Conservation (phyloP, 129 eudicot genomes). For the Cynara cardunculus region DNA sequence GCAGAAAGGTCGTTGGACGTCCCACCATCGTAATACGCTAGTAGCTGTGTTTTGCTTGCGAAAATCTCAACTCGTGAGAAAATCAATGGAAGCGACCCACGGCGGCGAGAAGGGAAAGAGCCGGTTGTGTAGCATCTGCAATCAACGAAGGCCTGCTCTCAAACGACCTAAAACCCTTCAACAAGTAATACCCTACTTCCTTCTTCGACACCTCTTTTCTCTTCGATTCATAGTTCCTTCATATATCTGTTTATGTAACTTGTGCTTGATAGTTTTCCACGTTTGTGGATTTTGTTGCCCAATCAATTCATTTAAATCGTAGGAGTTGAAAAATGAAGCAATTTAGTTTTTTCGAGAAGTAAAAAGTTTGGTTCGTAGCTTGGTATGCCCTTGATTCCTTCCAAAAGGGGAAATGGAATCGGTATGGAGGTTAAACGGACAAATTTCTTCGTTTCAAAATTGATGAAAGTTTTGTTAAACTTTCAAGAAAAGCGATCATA, state of each 20-base stretch:
- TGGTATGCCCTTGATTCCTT: not conserved
- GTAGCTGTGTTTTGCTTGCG: not conserved
- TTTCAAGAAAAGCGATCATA: not conserved
- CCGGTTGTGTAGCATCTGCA: conserved; percentile 59
- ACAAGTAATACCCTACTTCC: conserved; percentile 37
- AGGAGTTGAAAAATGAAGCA: not conserved
- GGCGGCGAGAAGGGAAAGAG: conserved; percentile 38
- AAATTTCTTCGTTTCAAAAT: not conserved
- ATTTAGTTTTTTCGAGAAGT: not conserved
- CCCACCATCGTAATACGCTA: not conserved
- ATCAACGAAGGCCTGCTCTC: conserved; percentile 60
- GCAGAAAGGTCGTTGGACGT: not conserved
- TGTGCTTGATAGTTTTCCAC: not conserved
- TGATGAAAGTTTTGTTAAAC: not conserved
- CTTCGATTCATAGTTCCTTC: not conserved
- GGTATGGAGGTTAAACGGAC: not conserved
- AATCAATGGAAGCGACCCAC: conserved; percentile 15
- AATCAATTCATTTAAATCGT: not conserved
- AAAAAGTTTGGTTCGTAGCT: not conserved
- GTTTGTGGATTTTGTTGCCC: not conserved
- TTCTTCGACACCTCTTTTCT: not conserved
- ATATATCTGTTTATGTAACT: not conserved
- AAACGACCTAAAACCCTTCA: conserved; percentile 91
- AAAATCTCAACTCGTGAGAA: not conserved
- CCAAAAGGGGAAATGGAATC: not conserved